phyloP scores from a whole-genome alignment of 1,284 basidiomycete genomes.

The Leccinum solheimii region DNA sequence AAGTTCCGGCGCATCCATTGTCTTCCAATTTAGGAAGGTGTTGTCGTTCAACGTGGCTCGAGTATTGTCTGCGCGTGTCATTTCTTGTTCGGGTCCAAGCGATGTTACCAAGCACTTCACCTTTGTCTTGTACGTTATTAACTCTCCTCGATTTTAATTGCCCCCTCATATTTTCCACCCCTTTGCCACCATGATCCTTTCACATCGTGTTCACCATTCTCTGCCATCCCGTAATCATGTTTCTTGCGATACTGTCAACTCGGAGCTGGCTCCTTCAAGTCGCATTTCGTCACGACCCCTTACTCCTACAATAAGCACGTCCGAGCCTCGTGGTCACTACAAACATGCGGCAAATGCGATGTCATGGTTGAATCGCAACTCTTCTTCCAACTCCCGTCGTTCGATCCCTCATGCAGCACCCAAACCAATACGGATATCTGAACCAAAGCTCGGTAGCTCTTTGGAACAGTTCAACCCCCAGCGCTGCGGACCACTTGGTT shows the following conservation, averaged over 20 bases:
- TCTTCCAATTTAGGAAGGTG: conserved; percentile 26
- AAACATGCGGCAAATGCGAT: conserved; percentile 34
- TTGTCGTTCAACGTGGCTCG: conserved; percentile 22
- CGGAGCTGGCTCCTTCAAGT: conserved; percentile 47
- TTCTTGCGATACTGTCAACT: conserved; percentile 14
- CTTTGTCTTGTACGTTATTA: conserved; percentile 19
- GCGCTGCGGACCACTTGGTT: conserved; percentile 54
- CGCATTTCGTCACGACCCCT: conserved; percentile 34
- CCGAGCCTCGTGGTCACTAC: conserved; percentile 22
- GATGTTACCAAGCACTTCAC: conserved; percentile 5
- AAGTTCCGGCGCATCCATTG: conserved; percentile 11
- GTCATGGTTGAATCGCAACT: conserved; percentile 32
- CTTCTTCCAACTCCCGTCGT: conserved; percentile 25
- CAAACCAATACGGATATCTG: conserved; percentile 58
- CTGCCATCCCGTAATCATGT: conserved; percentile 40
- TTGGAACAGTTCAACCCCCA: conserved; percentile 44
- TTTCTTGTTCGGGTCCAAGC: conserved; percentile 4
- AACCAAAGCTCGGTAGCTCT: conserved; percentile 56
- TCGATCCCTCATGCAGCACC: conserved; percentile 33
- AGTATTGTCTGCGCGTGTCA: conserved; percentile 22
- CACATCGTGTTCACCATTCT: conserved; percentile 26
- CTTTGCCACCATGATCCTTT: conserved; percentile 26
- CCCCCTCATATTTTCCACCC: not conserved
- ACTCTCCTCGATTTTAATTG: not conserved
- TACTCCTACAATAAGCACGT: conserved; percentile 29